phyloP scores from a whole-genome alignment of 2,329 filamentous ascomycete genomes.

The Clathrospora elynae region DNA sequence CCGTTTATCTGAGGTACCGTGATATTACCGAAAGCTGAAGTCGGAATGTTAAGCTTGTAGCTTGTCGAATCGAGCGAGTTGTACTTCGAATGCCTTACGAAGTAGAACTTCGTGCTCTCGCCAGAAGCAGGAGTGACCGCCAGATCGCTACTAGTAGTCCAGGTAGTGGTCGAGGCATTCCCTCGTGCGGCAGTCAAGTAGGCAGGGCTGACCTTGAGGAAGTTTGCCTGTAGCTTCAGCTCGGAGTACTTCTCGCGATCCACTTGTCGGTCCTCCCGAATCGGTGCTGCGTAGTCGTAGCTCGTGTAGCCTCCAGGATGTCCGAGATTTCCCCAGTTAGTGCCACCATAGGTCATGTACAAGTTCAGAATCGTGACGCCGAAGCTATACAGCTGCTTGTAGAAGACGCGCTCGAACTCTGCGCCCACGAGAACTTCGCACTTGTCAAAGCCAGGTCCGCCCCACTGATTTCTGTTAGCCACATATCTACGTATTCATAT shows the following conservation, averaged over 20 bases:
- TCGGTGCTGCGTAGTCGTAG: slow-evolving; percentile 67
- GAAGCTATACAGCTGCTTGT: slow-evolving; percentile 74
- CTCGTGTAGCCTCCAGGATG: slow-evolving; percentile 64
- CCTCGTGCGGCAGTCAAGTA: slow-evolving; percentile 61
- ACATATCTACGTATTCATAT: background rate
- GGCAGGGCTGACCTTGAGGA: slow-evolving; percentile 72
- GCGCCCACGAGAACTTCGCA: slow-evolving; percentile 70
- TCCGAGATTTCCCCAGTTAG: slow-evolving; percentile 75
- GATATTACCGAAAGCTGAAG: slow-evolving; percentile 60
- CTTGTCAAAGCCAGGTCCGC: slow-evolving; percentile 69
- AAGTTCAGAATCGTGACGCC: slow-evolving; percentile 71
- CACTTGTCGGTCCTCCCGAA: slow-evolving; percentile 71
- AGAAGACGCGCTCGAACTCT: slow-evolving; percentile 79
- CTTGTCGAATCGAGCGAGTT: slow-evolving; percentile 60
- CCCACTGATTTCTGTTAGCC: slow-evolving; percentile 58
- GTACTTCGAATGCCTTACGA: slow-evolving; percentile 69
- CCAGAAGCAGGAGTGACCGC: slow-evolving; percentile 66
- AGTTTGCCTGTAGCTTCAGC: slow-evolving; percentile 76
- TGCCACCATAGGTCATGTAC: slow-evolving; percentile 81
- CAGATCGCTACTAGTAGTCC: slow-evolving; percentile 54
- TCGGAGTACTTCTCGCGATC: slow-evolving; percentile 78
- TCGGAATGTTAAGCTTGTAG: slow-evolving; percentile 68
- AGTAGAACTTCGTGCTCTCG: slow-evolving; percentile 65
- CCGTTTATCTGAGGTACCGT: slow-evolving; percentile 65
- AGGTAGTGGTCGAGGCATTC: slow-evolving; percentile 36